Evolutionary conservation across 1,284 basidiomycete genomes (phyloP).

Genomic region (Puccinia hordei): DNA sequence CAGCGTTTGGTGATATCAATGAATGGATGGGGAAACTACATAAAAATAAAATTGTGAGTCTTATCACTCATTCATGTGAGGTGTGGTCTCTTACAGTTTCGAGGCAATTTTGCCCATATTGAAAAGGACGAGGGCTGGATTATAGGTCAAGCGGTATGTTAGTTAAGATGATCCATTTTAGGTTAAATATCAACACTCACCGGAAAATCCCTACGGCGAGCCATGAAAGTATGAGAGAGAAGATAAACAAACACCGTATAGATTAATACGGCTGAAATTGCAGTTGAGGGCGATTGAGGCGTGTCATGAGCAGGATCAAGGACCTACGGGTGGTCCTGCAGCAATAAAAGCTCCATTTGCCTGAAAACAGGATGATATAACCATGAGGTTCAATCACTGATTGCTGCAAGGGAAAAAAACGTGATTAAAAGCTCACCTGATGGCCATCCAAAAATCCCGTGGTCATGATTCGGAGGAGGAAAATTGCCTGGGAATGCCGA

Average conservation of each 20-base stretch:
- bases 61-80: background rate
- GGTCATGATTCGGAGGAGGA: slow-evolving; percentile 37
- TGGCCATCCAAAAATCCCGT: slow-evolving; percentile 37
- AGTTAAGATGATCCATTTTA: too few species aligned
- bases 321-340: slow-evolving; percentile 25
- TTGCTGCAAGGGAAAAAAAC: background rate
- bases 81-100: slow-evolving; percentile 6
- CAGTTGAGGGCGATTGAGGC: too few species aligned
- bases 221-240: background rate
- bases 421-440: slow-evolving; percentile 24
- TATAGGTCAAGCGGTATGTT: too few species aligned
- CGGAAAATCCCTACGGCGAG: slow-evolving; percentile 9
- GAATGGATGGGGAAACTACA: slow-evolving; percentile 26
- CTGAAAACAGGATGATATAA: background rate
- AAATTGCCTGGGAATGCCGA: slow-evolving; percentile 6
- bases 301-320: background rate
- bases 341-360: slow-evolving; percentile 47
- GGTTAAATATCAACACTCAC: slow-evolving; percentile 5
- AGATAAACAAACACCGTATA: background rate
- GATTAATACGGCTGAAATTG: too few species aligned
- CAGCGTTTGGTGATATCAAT: slow-evolving; percentile 30
- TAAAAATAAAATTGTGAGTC: background rate
- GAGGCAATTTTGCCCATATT: slow-evolving; percentile 34
- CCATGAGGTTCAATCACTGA: background rate
- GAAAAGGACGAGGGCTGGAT: slow-evolving; percentile 32